Evolutionary conservation across 257 asterid species (phyloP), one percentile per base, ranked within the genome.

Genomic region (Ballota nigra): DNA sequence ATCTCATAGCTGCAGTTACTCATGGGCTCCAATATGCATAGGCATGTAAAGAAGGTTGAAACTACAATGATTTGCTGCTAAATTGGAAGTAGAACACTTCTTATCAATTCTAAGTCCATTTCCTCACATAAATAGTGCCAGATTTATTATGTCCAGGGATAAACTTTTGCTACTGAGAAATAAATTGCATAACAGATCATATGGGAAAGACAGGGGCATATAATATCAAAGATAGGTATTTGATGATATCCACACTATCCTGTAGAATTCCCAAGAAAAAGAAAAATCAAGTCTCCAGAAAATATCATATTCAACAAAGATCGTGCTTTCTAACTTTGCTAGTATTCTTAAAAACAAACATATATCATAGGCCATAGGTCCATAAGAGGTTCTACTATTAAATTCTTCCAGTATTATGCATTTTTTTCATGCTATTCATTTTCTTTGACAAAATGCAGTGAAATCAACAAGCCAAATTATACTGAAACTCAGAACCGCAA

Each of bases 371-470:
- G 29, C 29, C 43, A 5, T 36, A 0, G n/a, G n/a, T n/a, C n/a
- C n/a, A n/a, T n/a, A n/a, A n/a, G n/a, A n/a, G n/a, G n/a, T n/a
- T n/a, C n/a, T n/a, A n/a, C n/a, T n/a, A n/a, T n/a, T n/a, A n/a
- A 41, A 41, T 13, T 53, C 43, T 19, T 40, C 68, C 31, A 1
- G 60, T 26, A 41, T 40, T 60, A 19, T 6, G 10, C 41, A 58
- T 12, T 66, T 45, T n/a, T 41, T 26, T 26, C 20, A 41, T 51
- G 15, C 72, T 15, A 67, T 29, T 40, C 72, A 31, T 28, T 16
- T 26, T 26, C 60, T 66, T 51, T 10, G n/a, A 67, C 22, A 18
- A 29, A 67, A 24, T 67, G 49, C 26, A 67, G 72, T n/a, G 29
- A 66, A 43, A 66, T 33, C 28, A 64, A 47, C 61, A 41, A 66